Evolutionary conservation across 257 asterid species (phyloP).

Genomic region (Orobanche coerulescens): DNA sequence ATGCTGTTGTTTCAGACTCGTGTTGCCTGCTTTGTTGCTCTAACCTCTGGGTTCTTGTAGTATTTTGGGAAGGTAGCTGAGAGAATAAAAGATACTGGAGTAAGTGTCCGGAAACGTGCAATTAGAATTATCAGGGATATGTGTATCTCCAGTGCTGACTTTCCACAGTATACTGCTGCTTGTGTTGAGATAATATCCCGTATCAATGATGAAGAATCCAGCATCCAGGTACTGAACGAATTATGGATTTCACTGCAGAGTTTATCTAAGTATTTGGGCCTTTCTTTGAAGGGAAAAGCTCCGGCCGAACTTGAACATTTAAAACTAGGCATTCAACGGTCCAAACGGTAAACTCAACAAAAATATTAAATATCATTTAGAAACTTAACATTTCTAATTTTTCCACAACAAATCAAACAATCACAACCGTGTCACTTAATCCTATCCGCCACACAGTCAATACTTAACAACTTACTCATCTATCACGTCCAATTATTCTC

Average conservation of each 20-base stretch:
- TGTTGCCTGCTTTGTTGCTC: slow-evolving; percentile 23
- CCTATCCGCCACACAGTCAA: too few species aligned
- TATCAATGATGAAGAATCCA: slow-evolving; percentile 89
- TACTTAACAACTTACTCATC: too few species aligned
- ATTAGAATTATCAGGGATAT: slow-evolving; percentile 89
- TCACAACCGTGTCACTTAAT: too few species aligned
- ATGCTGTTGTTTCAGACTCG: slow-evolving; percentile 15
- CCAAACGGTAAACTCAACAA: too few species aligned
- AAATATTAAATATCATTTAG: too few species aligned
- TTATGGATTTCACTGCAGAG: slow-evolving; percentile 18
- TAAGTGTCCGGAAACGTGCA: slow-evolving; percentile 97
- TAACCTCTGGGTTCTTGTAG: slow-evolving; percentile 38
- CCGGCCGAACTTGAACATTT: too few species aligned
- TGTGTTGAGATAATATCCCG: slow-evolving; percentile 88
- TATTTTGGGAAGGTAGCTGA: slow-evolving; percentile 98
- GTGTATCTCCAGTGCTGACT: slow-evolving; percentile 71
- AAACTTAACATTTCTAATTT: too few species aligned
- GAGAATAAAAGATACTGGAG: slow-evolving; percentile 95
- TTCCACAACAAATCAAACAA: too few species aligned
- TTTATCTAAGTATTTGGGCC: slow-evolving; percentile 4
- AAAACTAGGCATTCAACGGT: too few species aligned
- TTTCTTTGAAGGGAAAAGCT: neutral
- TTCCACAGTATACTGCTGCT: slow-evolving; percentile 65
- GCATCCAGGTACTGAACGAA: slow-evolving; percentile 66
- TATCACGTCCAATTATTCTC: too few species aligned